phyloP scores from a whole-genome alignment of 1,284 basidiomycete species.

The Cryptococcus sp. region DNA sequence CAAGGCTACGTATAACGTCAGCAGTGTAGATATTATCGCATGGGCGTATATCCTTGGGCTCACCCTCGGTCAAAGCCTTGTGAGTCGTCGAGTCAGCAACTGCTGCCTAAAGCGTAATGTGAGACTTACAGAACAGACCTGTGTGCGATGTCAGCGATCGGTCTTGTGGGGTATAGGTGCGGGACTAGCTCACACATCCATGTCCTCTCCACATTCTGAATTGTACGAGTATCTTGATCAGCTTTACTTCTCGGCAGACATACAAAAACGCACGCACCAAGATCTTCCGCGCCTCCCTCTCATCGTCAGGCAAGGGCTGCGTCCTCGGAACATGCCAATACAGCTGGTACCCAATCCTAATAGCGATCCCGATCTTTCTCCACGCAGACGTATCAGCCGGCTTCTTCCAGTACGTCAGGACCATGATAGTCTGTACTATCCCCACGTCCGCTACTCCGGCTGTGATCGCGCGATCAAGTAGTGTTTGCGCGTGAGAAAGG shows the following conservation, averaged over 20 bases:
- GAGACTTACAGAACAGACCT: slow-evolving; percentile 35
- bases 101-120: background rate
- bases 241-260: background rate
- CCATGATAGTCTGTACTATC: slow-evolving; percentile 39
- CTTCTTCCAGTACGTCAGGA: slow-evolving; percentile 44
- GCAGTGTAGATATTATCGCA: background rate
- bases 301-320: slow-evolving; percentile 31
- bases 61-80: slow-evolving; percentile 39
- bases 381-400: slow-evolving; percentile 35
- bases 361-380: slow-evolving; percentile 38
- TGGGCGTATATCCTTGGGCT: background rate
- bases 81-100: background rate
- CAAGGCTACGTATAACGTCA: slow-evolving; percentile 15
- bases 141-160: slow-evolving; percentile 1
- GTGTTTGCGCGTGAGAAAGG: slow-evolving; percentile 32
- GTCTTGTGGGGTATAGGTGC: background rate
- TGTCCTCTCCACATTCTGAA: slow-evolving; percentile 37
- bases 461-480: slow-evolving; percentile 36
- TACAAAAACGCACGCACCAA: slow-evolving; percentile 18
- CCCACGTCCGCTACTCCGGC: slow-evolving; percentile 30
- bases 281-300: slow-evolving; percentile 30
- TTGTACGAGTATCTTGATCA: background rate
- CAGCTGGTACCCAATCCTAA: slow-evolving; percentile 37
- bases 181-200: slow-evolving; percentile 39
- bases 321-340: slow-evolving; percentile 34